phyloP scores from a whole-genome alignment of 2,329 filamentous ascomycete species.

The Venturia asperata region DNA sequence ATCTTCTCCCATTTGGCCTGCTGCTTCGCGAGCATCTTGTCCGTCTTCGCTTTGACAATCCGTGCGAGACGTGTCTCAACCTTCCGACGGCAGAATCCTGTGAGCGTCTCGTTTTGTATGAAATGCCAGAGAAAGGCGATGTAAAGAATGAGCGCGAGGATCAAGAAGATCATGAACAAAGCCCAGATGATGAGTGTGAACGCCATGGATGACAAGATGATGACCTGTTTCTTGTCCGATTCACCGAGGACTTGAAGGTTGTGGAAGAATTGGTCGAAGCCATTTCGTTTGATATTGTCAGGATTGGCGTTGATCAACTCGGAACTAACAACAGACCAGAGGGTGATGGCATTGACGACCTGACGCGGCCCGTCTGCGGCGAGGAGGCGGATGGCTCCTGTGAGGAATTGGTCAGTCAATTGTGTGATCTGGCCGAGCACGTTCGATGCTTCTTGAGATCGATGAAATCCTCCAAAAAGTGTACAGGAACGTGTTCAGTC shows the following conservation, averaged over 20 bases:
- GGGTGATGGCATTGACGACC: slow-evolving; percentile 79
- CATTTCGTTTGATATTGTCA: slow-evolving; percentile 44
- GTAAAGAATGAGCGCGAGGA: slow-evolving; percentile 72
- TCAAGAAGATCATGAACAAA: slow-evolving; percentile 64
- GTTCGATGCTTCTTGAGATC: too few species aligned
- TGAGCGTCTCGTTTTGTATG: slow-evolving; percentile 75
- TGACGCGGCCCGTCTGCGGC: slow-evolving; percentile 89
- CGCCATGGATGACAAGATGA: slow-evolving; percentile 83
- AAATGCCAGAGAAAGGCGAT: slow-evolving; percentile 87
- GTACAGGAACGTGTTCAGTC: too few species aligned
- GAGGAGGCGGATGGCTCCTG: slow-evolving; percentile 80
- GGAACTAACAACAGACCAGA: slow-evolving; percentile 74
- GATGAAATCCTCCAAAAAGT: too few species aligned
- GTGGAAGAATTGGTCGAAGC: slow-evolving; percentile 70
- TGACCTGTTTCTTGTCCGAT: slow-evolving; percentile 67
- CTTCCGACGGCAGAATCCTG: slow-evolving; percentile 84
- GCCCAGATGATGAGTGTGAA: slow-evolving; percentile 90
- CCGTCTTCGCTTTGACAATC: slow-evolving; percentile 80
- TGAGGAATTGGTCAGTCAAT: not conserved
- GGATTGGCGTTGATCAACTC: slow-evolving; percentile 53
- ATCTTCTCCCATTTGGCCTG: slow-evolving; percentile 49
- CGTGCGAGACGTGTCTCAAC: slow-evolving; percentile 76
- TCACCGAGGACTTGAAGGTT: slow-evolving; percentile 70
- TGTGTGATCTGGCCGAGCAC: too few species aligned
- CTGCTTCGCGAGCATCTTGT: slow-evolving; percentile 78